Evolutionary conservation across 2,329 filamentous ascomycete genomes (phyloP), one percentile per base, ranked within the genome.

Genomic region (Pezicula rhizophila): DNA sequence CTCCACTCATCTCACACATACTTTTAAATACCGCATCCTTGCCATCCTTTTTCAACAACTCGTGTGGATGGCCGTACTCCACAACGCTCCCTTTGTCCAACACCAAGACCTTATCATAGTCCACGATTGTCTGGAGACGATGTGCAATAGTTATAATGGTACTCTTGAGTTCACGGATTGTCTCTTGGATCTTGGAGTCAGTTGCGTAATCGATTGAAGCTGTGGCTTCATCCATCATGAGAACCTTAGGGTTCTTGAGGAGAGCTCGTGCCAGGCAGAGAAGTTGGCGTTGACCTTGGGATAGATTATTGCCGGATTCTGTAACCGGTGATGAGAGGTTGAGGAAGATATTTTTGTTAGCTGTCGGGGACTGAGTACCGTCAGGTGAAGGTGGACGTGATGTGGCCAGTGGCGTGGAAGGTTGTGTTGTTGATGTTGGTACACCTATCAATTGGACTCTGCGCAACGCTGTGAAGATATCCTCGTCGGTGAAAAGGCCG

Each of bases 141-240:
- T 99, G 93, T 1, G 93, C 93, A 62, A 99, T 97, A 0, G 93
- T 97, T 64, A 97, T 88, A 52, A 95, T 96, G 0, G 93, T 99
- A 66, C 90, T 89, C 56, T 84, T 86, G 59, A 97, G 79, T 66
- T 96, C 87, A n/a, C 90, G 85, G 52, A 99, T 91, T 0, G 93
- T 97, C 60, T 89, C 89, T 69, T 99, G 93, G 58, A 99, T 97
- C 72, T 96, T 96, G 44, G 85, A 78, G 62, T 99, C 93, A 2
- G 93, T 99, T 5, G 84, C 86, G 68, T 97, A 97, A 70, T 99
- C 93, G 62, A 99, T 97, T 0, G 89, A 95, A 0, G 93, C 93
- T 0, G 93, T 99, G 1, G 93, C 93, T 73, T 99, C 93, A 68
- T 99, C 93, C 93, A 99, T 97, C 63, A 99, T 85, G n/a, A 99